These are phyloP conservation scores for Suhomyces atakaporum DNA, from an alignment of 1,139 yeast species.

Conservation along the genomic window DNA sequence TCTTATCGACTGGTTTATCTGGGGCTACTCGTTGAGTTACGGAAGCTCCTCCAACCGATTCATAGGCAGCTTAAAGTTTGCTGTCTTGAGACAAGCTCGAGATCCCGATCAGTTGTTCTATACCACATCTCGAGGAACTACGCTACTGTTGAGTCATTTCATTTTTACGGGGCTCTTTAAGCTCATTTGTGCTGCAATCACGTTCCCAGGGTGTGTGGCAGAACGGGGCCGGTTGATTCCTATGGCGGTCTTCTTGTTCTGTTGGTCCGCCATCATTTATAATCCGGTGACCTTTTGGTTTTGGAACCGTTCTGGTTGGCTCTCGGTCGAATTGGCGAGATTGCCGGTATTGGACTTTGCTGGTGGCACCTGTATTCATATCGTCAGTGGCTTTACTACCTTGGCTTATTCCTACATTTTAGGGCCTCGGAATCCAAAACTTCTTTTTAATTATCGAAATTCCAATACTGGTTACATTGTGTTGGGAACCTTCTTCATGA, in stretches of 20 bases:
- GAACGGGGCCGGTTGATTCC: constrained; percentile 61
- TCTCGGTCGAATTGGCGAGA: constrained; percentile 38
- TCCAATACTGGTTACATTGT: constrained; percentile 47
- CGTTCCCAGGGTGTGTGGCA: constrained; percentile 59
- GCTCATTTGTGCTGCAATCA: constrained; percentile 51
- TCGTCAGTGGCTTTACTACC: constrained; percentile 60
- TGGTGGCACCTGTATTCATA: constrained; percentile 66
- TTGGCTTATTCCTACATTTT: constrained; percentile 60
- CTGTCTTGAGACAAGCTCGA: constrained; percentile 41
- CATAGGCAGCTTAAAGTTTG: constrained; percentile 49
- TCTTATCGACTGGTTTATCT: constrained; percentile 56
- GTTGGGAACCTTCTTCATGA: constrained; percentile 50
- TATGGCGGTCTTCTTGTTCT: constrained; percentile 51
- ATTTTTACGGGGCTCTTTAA: constrained; percentile 55
- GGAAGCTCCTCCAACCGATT: constrained; percentile 43
- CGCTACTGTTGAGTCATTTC: constrained; percentile 44
- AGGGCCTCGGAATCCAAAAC: constrained; percentile 53
- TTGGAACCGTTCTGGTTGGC: constrained; percentile 65
- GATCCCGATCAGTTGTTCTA: constrained; percentile 25
- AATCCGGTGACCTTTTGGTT: constrained; percentile 69
- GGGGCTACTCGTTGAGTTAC: constrained; percentile 59
- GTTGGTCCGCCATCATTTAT: constrained; percentile 60
- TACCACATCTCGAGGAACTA: constrained; percentile 41
- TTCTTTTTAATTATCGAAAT: constrained; percentile 39
- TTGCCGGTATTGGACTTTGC: constrained; percentile 63